These are phyloP conservation scores for Hypoxylon sp. DNA, from an alignment of 2,329 filamentous ascomycete species.

Conservation along the genomic window DNA sequence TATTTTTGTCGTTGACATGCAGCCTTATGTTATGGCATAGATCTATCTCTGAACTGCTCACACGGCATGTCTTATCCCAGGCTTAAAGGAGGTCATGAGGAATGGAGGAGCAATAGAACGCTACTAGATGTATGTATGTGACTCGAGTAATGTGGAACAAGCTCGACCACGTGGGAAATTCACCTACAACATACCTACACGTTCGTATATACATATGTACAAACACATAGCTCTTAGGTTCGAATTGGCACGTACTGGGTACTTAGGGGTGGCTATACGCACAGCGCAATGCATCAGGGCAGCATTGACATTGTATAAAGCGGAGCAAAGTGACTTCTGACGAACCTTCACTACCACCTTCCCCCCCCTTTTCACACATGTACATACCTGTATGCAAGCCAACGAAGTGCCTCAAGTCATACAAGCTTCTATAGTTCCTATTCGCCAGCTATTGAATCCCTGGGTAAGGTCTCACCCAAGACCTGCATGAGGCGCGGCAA, in stretches of 20 bases:
- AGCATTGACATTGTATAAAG: slow-evolving; percentile 40
- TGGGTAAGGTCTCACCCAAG: slow-evolving; percentile 41
- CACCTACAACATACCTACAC: neutral
- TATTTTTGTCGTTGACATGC: slow-evolving; percentile 25
- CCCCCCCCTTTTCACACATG: slow-evolving; percentile 7
- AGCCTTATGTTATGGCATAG: slow-evolving; percentile 24
- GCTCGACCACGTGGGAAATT: slow-evolving; percentile 40
- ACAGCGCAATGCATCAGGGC: slow-evolving; percentile 15
- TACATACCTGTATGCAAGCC: slow-evolving; percentile 9
- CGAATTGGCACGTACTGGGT: slow-evolving; percentile 17
- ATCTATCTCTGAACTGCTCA: neutral
- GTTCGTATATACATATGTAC: slow-evolving; percentile 7
- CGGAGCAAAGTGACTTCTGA: slow-evolving; percentile 39
- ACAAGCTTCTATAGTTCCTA: slow-evolving; percentile 33
- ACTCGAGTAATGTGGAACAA: slow-evolving; percentile 34
- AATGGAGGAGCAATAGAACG: slow-evolving; percentile 12
- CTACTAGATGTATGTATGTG: neutral
- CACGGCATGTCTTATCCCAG: slow-evolving; percentile 19
- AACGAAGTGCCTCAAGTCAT: slow-evolving; percentile 31
- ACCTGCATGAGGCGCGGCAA: slow-evolving; percentile 37
- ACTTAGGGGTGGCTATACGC: slow-evolving; percentile 15
- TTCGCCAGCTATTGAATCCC: slow-evolving; percentile 29
- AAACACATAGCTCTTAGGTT: slow-evolving; percentile 10
- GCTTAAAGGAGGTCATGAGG: slow-evolving; percentile 5
- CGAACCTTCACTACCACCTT: slow-evolving; percentile 21